Evolutionary conservation across 352 stramenopile genomes (phyloP), one percentile per base, ranked within the genome.

Genomic region (Globisporangium recalcitrans): DNA sequence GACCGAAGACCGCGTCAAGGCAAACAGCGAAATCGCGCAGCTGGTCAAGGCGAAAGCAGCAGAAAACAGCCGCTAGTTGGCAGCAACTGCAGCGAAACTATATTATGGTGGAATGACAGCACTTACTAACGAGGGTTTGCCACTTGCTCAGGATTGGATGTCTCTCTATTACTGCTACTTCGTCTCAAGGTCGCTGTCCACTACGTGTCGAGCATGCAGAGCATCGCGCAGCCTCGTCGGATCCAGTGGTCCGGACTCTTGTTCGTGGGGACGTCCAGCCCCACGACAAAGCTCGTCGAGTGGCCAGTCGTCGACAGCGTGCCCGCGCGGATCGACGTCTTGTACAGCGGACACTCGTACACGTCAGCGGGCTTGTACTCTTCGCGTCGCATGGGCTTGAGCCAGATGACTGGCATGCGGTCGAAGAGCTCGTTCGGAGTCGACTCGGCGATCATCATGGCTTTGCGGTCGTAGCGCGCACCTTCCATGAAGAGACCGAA

Each of bases 401-500:
- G 79, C 86, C 89, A 97, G 63, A 98, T 95, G 38, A 96, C 86
- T 16, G 93, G 88, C 86, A 98, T 95, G 51, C 74, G 71, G 60
- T 97, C 87, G 67, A 97, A 97, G 34, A 98, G 73, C 55, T 78
- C 96, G 56, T 82, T 97, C 67, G 73, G 86, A 52, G 69, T 83
- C 22, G 87, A 98, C 82, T 96, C 96, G 73, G 83, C 87, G 69
- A 98, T 90, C 63, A 82, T 78, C 38, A 77, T 74, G 0, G 68
- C 65, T 6, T 70, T 79, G 24, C 84, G 80, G 64, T 97, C 90
- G 63, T 94, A 98, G 2, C 90, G 72, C 8, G 90, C 94, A 32
- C 93, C 94, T 73, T 98, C 90, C 91, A 98, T 97, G 77, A 96
- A 98, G 3, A 98, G 74, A 0, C 94, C 94, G 63, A 96, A 95